phyloP scores from a whole-genome alignment of 768 basidiomycete genomes.

The Cystofilobasidium bisporidii region DNA sequence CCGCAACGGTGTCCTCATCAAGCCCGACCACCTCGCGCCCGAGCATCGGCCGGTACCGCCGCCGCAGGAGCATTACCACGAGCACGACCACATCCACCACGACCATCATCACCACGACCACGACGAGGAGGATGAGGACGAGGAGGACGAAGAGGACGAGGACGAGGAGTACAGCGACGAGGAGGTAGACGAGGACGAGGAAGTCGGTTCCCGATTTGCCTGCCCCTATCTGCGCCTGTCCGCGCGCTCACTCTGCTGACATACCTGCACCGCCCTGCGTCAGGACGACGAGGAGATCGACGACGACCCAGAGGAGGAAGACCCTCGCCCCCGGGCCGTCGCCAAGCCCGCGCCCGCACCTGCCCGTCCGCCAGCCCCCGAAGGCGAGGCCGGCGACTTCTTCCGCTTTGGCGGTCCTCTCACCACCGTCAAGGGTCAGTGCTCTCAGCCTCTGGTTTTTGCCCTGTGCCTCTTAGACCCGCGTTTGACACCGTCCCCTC shows the following conservation, averaged over 20 bases:
- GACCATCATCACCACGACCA: slow-evolving; percentile 19
- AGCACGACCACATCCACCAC: not conserved
- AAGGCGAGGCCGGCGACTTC: slow-evolving; percentile 44
- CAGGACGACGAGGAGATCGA: slow-evolving; percentile 35
- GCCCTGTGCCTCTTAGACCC: too few species aligned
- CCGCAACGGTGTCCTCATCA: slow-evolving; percentile 68
- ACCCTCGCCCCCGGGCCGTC: slow-evolving; percentile 12
- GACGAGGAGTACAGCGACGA: slow-evolving; percentile 29
- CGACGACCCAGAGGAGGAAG: slow-evolving; percentile 55
- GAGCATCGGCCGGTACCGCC: slow-evolving; percentile 27
- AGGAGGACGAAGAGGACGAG: slow-evolving; percentile 8
- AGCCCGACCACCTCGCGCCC: slow-evolving; percentile 41
- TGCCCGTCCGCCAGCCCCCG: slow-evolving; percentile 18
- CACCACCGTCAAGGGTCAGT: slow-evolving; percentile 53
- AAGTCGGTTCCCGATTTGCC: slow-evolving; percentile 8
- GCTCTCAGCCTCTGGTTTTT: too few species aligned
- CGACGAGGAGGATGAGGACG: slow-evolving; percentile 26
- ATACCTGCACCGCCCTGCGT: too few species aligned
- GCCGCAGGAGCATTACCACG: slow-evolving; percentile 22
- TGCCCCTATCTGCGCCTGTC: not conserved
- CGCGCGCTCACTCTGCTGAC: not conserved
- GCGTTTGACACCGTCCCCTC: too few species aligned
- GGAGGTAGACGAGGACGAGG: slow-evolving; percentile 26
- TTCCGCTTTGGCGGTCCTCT: slow-evolving; percentile 72
- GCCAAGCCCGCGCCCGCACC: slow-evolving; percentile 6